Evolutionary conservation across 495 filamentous ascomycete genomes (phyloP).

Genomic region (Viridothelium virens): DNA sequence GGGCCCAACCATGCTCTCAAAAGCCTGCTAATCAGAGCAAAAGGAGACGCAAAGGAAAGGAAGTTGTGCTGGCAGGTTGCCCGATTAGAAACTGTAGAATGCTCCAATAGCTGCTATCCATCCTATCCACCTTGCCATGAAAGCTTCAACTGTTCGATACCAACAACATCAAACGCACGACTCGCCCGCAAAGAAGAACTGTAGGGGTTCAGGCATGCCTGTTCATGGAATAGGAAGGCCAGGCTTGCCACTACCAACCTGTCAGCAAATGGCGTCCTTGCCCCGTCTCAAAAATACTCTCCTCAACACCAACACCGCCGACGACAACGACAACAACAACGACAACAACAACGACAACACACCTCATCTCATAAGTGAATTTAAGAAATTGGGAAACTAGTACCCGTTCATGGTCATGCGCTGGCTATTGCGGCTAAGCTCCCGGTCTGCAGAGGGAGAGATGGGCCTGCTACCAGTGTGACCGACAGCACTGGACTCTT

Average conservation of each 20-base stretch:
- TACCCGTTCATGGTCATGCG: slow-evolving; percentile 98
- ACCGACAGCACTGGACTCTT: slow-evolving; percentile 88
- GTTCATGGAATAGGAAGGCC: slow-evolving; percentile 6
- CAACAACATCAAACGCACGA: background rate
- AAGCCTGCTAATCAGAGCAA: slow-evolving; percentile 11
- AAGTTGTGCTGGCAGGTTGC: background rate
- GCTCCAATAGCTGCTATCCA: background rate
- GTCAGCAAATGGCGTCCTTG: background rate
- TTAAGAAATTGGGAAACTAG: slow-evolving; percentile 39
- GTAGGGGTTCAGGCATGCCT: background rate
- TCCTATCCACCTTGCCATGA: background rate
- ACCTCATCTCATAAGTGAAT: background rate
- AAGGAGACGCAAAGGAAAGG: background rate
- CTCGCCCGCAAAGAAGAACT: background rate
- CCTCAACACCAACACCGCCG: background rate
- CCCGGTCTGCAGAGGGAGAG: slow-evolving; percentile 84
- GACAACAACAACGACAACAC: background rate
- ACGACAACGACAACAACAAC: background rate
- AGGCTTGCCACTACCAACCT: slow-evolving; percentile 10
- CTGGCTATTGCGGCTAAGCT: slow-evolving; percentile 92
- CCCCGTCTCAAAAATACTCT: background rate
- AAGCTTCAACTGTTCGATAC: background rate
- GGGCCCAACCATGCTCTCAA: slow-evolving; percentile 6
- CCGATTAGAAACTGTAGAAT: background rate
- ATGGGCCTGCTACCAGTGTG: slow-evolving; percentile 82